phyloP scores from a whole-genome alignment of 345 rosid species.

The Jatropha curcas region DNA sequence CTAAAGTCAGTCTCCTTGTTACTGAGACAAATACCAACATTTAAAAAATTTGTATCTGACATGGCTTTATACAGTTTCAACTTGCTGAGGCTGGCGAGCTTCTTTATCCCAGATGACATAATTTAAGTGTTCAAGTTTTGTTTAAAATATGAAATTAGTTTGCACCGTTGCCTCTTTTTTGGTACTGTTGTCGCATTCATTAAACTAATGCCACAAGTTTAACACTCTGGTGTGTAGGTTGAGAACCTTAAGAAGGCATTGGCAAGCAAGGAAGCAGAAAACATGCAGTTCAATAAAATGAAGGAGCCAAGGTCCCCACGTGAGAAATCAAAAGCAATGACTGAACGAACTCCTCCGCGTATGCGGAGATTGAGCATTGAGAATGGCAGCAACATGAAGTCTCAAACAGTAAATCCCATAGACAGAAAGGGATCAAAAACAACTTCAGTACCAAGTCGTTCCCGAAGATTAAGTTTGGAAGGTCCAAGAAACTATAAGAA shows the following conservation, averaged over 20 bases:
- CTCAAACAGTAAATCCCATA: slow-evolving; percentile 34
- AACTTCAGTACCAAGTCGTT: slow-evolving; percentile 44
- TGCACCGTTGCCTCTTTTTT: too few relatives aligned
- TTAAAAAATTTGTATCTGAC: neutral
- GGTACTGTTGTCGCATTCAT: too few relatives aligned
- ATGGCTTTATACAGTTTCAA: neutral
- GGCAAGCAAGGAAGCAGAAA: slow-evolving; percentile 52
- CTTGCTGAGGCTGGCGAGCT: neutral
- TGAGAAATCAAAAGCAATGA: slow-evolving; percentile 34
- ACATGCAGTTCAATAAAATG: slow-evolving; percentile 30
- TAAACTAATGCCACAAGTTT: neutral
- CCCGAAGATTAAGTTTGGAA: slow-evolving; percentile 66
- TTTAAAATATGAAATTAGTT: neutral
- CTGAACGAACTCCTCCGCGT: slow-evolving; percentile 73
- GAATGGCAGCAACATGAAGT: slow-evolving; percentile 48
- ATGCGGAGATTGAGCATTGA: slow-evolving; percentile 64
- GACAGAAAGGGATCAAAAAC: slow-evolving; percentile 53
- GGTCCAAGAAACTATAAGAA: slow-evolving; percentile 47
- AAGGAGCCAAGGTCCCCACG: slow-evolving; percentile 48
- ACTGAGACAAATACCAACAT: neutral
- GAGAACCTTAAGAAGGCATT: slow-evolving; percentile 81
- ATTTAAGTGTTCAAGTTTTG: neutral
- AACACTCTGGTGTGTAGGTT: slow-evolving; percentile 43
- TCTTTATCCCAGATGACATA: neutral
- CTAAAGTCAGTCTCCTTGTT: neutral